Percentiles rank a stretch among this genome's conserved stretches.
phyloP scores from a whole-genome alignment of 83 land plant genomes.

The Thuja plicata region DNA sequence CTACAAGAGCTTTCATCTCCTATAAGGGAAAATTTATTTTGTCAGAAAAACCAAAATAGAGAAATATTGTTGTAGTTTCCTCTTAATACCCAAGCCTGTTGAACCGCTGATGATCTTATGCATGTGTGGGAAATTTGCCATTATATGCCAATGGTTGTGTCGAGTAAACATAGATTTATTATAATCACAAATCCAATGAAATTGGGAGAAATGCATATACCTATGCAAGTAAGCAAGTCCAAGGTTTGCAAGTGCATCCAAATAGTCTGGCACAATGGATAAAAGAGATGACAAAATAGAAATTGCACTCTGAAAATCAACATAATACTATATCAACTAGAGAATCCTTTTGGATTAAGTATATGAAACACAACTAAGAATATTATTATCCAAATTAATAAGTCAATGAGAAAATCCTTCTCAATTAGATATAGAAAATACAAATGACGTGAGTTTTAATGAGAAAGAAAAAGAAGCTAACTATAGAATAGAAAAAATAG shows the following conservation, averaged over 20 bases:
- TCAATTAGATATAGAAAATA: not conserved
- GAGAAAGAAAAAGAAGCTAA: slow-evolving; percentile 4
- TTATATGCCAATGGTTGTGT: too few species aligned
- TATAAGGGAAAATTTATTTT: too few species aligned
- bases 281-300: slow-evolving; percentile 62
- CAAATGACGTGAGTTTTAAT: not conserved
- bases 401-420: not conserved
- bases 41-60: too few species aligned
- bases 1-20: too few species aligned
- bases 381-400: slow-evolving; percentile 3
- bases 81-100: too few species aligned
- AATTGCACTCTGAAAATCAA: slow-evolving; percentile 63
- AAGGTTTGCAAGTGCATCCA: slow-evolving; percentile 86
- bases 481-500: not conserved
- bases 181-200: not conserved
- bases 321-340: not conserved
- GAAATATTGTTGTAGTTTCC: too few species aligned
- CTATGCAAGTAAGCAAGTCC: slow-evolving; percentile 81
- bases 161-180: too few species aligned
- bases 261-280: slow-evolving; percentile 55
- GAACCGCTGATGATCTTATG: too few species aligned
- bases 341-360: not conserved
- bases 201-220: slow-evolving; percentile 23
- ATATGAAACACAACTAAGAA: not conserved
- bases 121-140: too few species aligned